phyloP scores from a whole-genome alignment of 1,284 basidiomycete genomes.

The Nidula niveotomentosa region DNA sequence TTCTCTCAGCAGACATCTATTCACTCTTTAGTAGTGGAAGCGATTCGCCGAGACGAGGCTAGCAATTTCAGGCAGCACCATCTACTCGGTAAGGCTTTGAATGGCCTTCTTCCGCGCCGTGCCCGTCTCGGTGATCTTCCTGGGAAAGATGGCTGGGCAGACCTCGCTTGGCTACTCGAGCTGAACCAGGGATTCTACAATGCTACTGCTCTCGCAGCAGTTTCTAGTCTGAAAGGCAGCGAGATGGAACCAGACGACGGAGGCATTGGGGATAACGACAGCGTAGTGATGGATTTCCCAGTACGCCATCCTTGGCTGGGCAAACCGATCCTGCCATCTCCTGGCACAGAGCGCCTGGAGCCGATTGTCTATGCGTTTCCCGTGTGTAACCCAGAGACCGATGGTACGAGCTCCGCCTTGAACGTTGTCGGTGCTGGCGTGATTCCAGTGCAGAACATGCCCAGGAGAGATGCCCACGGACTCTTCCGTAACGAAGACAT shows the following conservation, averaged over 20 bases:
- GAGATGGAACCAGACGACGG: slow-evolving; percentile 1
- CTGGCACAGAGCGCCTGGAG: slow-evolving; percentile 19
- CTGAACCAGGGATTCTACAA: slow-evolving; percentile 26
- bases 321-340: slow-evolving; percentile 15
- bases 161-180: slow-evolving; percentile 22
- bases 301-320: slow-evolving; percentile 18
- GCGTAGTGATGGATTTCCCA: not conserved
- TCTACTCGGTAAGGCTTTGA: slow-evolving; percentile 18
- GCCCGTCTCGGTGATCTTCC: slow-evolving; percentile 14
- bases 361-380: slow-evolving; percentile 20
- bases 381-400: slow-evolving; percentile 3
- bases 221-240: slow-evolving; percentile 12
- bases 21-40: slow-evolving; percentile 22
- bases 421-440: slow-evolving; percentile 5
- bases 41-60: slow-evolving; percentile 16
- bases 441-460: slow-evolving; percentile 1
- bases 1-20: slow-evolving; percentile 19
- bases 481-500: slow-evolving; percentile 11
- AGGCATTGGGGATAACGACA: not conserved
- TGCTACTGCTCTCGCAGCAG: slow-evolving; percentile 19
- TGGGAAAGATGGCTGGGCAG: slow-evolving; percentile 20
- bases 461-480: slow-evolving; percentile 4
- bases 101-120: slow-evolving; percentile 23
- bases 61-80: slow-evolving; percentile 13
- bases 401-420: slow-evolving; percentile 1